A percentile compares a stretch with the other conserved stretches of the same genome.
These are phyloP conservation scores for Orbilia ellipsospora DNA, from an alignment of 2,329 filamentous ascomycete species.

Conservation along the genomic window DNA sequence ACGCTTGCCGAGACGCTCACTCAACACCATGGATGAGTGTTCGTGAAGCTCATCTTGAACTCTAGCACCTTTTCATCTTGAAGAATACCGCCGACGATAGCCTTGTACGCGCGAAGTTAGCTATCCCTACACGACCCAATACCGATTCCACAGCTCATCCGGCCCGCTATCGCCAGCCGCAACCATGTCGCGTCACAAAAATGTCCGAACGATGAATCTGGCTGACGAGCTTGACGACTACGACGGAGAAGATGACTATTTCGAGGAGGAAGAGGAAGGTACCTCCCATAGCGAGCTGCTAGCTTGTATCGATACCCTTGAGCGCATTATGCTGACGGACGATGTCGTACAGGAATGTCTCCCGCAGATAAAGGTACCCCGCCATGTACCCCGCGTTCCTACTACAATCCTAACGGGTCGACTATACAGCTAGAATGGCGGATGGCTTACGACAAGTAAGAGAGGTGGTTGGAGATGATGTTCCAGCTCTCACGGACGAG, in stretches of 20 bases:
- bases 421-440: slow-evolving; percentile 59
- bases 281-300: not conserved
- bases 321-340: not conserved
- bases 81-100: too few species aligned
- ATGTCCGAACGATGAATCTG: slow-evolving; percentile 62
- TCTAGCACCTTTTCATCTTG: too few species aligned
- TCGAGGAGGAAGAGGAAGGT: slow-evolving; percentile 47
- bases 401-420: not conserved
- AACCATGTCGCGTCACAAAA: slow-evolving; percentile 63
- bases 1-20: too few species aligned
- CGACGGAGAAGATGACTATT: slow-evolving; percentile 47
- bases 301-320: too few species aligned
- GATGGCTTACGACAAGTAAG: slow-evolving; percentile 56
- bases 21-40: too few species aligned
- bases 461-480: slow-evolving; percentile 66
- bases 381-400: slow-evolving; percentile 35
- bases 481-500: slow-evolving; percentile 67
- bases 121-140: too few species aligned
- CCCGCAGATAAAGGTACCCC: slow-evolving; percentile 51
- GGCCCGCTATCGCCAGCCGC: not conserved
- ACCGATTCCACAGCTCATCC: too few species aligned
- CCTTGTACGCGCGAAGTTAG: too few species aligned
- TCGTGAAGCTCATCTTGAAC: too few species aligned
- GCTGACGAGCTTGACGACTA: slow-evolving; percentile 57
- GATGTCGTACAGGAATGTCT: slow-evolving; percentile 32